These are phyloP conservation scores for Penicillium decumbens DNA, from an alignment of 2,329 filamentous ascomycete species.

Conservation along the genomic window DNA sequence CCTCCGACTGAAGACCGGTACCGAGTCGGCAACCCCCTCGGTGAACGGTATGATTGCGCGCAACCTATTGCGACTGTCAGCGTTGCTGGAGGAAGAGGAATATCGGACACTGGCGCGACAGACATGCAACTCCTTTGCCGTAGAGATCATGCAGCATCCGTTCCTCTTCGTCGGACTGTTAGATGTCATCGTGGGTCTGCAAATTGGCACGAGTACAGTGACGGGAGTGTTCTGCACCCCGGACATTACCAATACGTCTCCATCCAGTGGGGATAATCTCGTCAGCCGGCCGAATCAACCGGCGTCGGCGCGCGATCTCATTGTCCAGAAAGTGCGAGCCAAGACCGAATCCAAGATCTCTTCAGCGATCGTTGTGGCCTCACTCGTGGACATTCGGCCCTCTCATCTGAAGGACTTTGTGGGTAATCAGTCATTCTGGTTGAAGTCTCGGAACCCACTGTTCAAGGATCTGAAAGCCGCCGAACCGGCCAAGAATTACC, in stretches of 20 bases:
- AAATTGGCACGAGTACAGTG: slow-evolving; percentile 62
- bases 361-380: slow-evolving; percentile 31
- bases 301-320: slow-evolving; percentile 25
- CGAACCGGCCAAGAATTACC: slow-evolving; percentile 35
- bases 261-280: slow-evolving; percentile 13
- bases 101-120: slow-evolving; percentile 64
- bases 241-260: slow-evolving; percentile 13
- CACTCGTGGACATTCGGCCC: slow-evolving; percentile 37
- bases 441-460: slow-evolving; percentile 35
- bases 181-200: slow-evolving; percentile 66
- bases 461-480: slow-evolving; percentile 35
- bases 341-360: slow-evolving; percentile 32
- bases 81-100: slow-evolving; percentile 60
- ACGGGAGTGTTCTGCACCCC: slow-evolving; percentile 51
- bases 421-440: slow-evolving; percentile 36
- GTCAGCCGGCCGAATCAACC: slow-evolving; percentile 21
- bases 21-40: slow-evolving; percentile 86
- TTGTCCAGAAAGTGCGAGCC: slow-evolving; percentile 32
- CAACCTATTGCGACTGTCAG: slow-evolving; percentile 78
- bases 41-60: slow-evolving; percentile 81
- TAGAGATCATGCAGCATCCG: slow-evolving; percentile 86
- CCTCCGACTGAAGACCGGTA: slow-evolving; percentile 87
- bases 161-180: slow-evolving; percentile 85
- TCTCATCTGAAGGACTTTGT: slow-evolving; percentile 33
- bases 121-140: slow-evolving; percentile 80